These are phyloP conservation scores for Hordeum pubiflorum DNA, from an alignment of 202 grass and related monocot genomes.

Conservation along the genomic window DNA sequence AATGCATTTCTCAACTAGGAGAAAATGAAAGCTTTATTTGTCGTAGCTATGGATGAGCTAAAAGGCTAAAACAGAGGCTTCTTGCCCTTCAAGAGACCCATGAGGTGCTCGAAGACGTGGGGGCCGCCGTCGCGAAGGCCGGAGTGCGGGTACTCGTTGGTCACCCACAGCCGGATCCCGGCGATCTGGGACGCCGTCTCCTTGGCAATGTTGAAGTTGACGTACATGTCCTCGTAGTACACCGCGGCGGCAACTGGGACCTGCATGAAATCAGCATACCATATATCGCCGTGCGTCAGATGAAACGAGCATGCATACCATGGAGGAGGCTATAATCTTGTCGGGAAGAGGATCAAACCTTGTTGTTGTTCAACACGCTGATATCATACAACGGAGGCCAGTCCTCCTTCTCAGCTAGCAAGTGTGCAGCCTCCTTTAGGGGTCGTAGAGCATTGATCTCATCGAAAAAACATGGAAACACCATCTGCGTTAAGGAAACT, in stretches of 20 bases:
- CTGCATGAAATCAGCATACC: slow-evolving; percentile 24
- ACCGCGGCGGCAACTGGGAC: slow-evolving; percentile 77
- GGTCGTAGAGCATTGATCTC: slow-evolving; percentile 56
- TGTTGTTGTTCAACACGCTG: slow-evolving; percentile 60
- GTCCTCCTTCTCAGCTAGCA: slow-evolving; percentile 64
- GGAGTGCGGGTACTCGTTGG: slow-evolving; percentile 92
- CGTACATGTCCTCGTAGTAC: slow-evolving; percentile 98
- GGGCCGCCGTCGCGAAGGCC: slow-evolving; percentile 60
- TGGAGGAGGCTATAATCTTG: not conserved
- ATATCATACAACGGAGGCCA: slow-evolving; percentile 76
- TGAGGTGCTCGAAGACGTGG: slow-evolving; percentile 70
- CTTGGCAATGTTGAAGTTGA: slow-evolving; percentile 90
- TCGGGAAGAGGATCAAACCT: slow-evolving; percentile 34
- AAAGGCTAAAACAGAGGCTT: slow-evolving; percentile 60
- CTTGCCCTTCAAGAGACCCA: slow-evolving; percentile 60
- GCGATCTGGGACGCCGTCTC: slow-evolving; percentile 75
- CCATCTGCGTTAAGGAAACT: slow-evolving; percentile 33
- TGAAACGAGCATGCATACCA: not conserved
- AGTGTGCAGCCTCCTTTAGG: slow-evolving; percentile 73
- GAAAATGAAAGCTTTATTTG: not conserved
- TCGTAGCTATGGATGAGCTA: not conserved
- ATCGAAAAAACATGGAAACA: slow-evolving; percentile 88
- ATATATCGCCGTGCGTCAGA: not conserved
- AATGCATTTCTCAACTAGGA: not conserved
- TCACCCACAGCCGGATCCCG: slow-evolving; percentile 80